Conservation (phyloP, 768 basidiomycete species). For the Wakefieldia striispora region DNA sequence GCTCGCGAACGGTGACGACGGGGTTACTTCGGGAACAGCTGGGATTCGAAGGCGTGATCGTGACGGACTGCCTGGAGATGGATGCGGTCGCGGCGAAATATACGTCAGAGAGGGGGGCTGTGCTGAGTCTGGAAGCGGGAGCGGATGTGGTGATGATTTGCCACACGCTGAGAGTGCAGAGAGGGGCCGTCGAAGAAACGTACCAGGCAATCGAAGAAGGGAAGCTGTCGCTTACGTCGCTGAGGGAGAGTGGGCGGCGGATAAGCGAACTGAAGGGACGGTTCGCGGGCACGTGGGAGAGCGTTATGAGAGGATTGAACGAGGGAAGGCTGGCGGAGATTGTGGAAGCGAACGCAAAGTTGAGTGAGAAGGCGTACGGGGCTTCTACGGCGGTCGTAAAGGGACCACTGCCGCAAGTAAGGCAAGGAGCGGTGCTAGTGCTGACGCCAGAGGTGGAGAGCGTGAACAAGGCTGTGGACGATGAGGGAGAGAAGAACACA, state of each 20-base stretch:
- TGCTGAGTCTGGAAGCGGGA: constrained; percentile 57
- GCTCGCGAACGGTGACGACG: constrained; percentile 52
- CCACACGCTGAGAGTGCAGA: constrained; percentile 55
- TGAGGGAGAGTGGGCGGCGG: constrained; percentile 44
- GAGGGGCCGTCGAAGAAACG: constrained; percentile 49
- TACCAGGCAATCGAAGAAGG: constrained; percentile 51
- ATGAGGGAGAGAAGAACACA: constrained; percentile 53
- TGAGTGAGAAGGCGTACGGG: constrained; percentile 50
- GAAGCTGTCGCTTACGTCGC: constrained; percentile 35
- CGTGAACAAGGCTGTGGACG: constrained; percentile 64
- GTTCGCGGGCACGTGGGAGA: constrained; percentile 49
- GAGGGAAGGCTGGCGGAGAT: constrained; percentile 27
- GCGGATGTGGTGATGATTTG: constrained; percentile 77
- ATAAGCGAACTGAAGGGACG: constrained; percentile 48
- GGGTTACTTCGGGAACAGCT: constrained; percentile 51
- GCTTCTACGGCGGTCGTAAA: constrained; percentile 47
- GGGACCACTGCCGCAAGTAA: constrained; percentile 37
- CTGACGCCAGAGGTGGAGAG: constrained; percentile 57
- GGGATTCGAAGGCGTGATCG: constrained; percentile 56
- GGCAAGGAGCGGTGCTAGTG: constrained; percentile 36
- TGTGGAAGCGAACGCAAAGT: constrained; percentile 36
- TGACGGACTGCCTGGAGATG: constrained; percentile 80
- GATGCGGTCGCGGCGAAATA: constrained; percentile 56
- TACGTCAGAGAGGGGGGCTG: constrained; percentile 41
- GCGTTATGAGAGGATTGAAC: constrained; percentile 30